Evolutionary conservation across 169 alveolate species (phyloP), one percentile per base, ranked within the genome.

Genomic region (Plasmodium knowlesi): DNA sequence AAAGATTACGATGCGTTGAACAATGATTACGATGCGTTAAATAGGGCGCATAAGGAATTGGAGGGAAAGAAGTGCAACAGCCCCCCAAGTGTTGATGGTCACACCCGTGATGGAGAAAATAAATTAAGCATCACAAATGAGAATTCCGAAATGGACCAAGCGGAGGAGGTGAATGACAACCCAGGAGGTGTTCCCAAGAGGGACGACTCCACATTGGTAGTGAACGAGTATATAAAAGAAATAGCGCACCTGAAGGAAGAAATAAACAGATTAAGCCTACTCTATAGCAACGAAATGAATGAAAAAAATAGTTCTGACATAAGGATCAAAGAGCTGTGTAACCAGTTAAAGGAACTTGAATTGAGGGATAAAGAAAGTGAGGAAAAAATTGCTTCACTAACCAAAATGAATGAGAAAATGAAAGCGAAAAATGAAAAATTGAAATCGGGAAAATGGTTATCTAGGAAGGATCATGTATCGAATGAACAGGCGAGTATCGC

Each of bases 261-360:
- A 79, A 79, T 88, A 61, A 88, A 88, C 43, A 88, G 54, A 50
- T 16, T 88, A 2, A 88, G 76, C 37, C 34, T 88, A 37, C 37
- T 88, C 34, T 88, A 88, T 61, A 80, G 94, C 72, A 80, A 61
- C 32, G 94, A 79, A 57, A 19, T 88, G 72, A 88, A 88, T 32
- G 79, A 46, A 43, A 88, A 88, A 41, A 88, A 88, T 32, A 88
- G 82, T 25, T 88, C 73, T 79, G 94, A 88, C 32, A 80, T 54
- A 61, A 88, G 72, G 34, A 19, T 50, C 32, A 73, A 72, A 19
- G 74, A 53, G n/a, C 34, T 88, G 32, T 32, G 14, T 4, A 80
- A 61, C 25, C 30, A 79, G 30, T 70, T 88, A 37, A 79, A 61
- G 9, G 86, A 78, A 16, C 54, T 78, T 2, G 82, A 88, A 79